phyloP scores from a whole-genome alignment of 2,329 filamentous ascomycete species.

The Alternaria sp. region DNA sequence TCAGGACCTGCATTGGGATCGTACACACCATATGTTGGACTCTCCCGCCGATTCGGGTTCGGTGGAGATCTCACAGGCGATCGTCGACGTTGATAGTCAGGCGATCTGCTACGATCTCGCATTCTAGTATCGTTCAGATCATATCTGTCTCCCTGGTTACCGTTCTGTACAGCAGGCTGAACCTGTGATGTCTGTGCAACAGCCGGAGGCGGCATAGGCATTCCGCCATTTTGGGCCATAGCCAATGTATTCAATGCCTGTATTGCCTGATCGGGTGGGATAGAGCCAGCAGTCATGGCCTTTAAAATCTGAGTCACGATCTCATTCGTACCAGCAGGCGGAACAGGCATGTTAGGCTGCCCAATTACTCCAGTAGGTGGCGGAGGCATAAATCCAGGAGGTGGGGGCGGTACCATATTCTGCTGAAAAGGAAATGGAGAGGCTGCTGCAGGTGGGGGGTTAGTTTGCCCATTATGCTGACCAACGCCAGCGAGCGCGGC shows the following conservation, averaged over 20 bases:
- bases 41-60: slow-evolving; percentile 68
- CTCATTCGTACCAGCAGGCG: slow-evolving; percentile 37
- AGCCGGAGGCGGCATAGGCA: slow-evolving; percentile 36
- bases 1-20: slow-evolving; percentile 67
- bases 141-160: slow-evolving; percentile 36
- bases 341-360: slow-evolving; percentile 36
- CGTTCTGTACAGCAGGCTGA: slow-evolving; percentile 30
- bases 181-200: slow-evolving; percentile 25
- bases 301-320: slow-evolving; percentile 46
- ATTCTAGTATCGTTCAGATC: slow-evolving; percentile 46
- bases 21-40: slow-evolving; percentile 77
- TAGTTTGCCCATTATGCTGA: slow-evolving; percentile 44
- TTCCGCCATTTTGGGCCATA: slow-evolving; percentile 35
- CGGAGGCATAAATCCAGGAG: slow-evolving; percentile 45
- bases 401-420: slow-evolving; percentile 42
- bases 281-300: slow-evolving; percentile 44
- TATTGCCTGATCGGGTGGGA: slow-evolving; percentile 47
- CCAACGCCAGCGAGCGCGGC: slow-evolving; percentile 45
- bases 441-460: slow-evolving; percentile 33
- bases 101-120: slow-evolving; percentile 59
- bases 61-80: slow-evolving; percentile 64
- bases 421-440: slow-evolving; percentile 41
- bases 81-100: slow-evolving; percentile 72
- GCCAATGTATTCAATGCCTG: slow-evolving; percentile 44
- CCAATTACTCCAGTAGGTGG: slow-evolving; percentile 33